Conservation (phyloP, 2,329 filamentous ascomycete species). For the Helotiales sp. region DNA sequence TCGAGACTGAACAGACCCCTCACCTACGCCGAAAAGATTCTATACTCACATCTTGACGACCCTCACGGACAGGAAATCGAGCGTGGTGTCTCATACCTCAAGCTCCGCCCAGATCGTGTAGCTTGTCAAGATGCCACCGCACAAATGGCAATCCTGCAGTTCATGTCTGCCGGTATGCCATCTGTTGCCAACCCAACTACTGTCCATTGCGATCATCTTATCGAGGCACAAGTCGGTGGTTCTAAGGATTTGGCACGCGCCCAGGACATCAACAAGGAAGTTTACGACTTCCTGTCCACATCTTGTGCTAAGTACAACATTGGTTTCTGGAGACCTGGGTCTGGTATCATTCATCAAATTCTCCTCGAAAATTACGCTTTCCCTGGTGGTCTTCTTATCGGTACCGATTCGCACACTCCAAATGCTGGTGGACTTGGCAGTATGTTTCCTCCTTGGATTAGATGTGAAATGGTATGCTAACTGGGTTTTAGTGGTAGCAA, state of each 20-base stretch:
- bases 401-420: conserved; percentile 96
- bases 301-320: conserved; percentile 99
- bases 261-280: conserved; percentile 95
- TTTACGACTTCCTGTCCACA: conserved; percentile 93
- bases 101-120: conserved; percentile 94
- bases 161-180: conserved; percentile 98
- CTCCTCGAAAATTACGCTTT: conserved; percentile 98
- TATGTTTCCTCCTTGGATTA: too few relatives aligned
- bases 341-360: conserved; percentile 99
- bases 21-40: conserved; percentile 95
- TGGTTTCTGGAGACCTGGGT: conserved; percentile 98
- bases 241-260: conserved; percentile 91
- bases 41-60: conserved; percentile 98
- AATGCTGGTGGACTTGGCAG: conserved; percentile 96
- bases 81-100: conserved; percentile 93
- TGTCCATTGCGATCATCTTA: conserved; percentile 99
- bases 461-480: conserved; percentile 56
- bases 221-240: conserved; percentile 93
- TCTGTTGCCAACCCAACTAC: conserved; percentile 91
- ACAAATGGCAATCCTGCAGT: conserved; percentile 99
- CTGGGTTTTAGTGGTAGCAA: not conserved
- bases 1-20: conserved; percentile 87
- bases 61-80: conserved; percentile 95
- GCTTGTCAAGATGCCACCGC: conserved; percentile 99
- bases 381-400: conserved; percentile 96